Percentiles rank a stretch among this genome's conserved stretches.
Conservation (phyloP, 495 filamentous ascomycete species). For the Podospora australis region DNA sequence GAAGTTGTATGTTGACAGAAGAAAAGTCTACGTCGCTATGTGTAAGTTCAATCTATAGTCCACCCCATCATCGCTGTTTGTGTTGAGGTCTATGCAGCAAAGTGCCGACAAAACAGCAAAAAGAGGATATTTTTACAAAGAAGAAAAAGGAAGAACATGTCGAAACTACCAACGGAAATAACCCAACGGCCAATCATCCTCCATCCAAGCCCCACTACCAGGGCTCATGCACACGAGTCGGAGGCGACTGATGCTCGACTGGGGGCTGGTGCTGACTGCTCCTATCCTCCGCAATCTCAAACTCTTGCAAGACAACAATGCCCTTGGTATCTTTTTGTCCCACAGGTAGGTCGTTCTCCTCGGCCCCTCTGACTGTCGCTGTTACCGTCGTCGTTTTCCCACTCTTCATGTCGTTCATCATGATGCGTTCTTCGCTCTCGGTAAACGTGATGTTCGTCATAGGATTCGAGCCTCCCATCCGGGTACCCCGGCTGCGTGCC, state of each 20-base stretch:
- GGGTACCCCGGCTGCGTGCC: background rate
- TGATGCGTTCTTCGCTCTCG: slow-evolving; percentile 10
- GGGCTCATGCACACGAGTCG: background rate
- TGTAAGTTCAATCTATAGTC: too few relatives aligned
- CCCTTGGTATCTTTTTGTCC: background rate
- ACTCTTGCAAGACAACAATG: slow-evolving; percentile 11
- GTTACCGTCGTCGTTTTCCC: background rate
- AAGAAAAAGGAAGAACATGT: too few relatives aligned
- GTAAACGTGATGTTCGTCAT: slow-evolving; percentile 12
- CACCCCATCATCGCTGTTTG: too few relatives aligned
- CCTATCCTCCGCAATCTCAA: slow-evolving; percentile 7
- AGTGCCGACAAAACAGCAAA: too few relatives aligned
- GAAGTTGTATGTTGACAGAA: too few relatives aligned
- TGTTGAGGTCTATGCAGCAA: too few relatives aligned
- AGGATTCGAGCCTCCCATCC: slow-evolving; percentile 1
- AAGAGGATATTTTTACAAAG: too few relatives aligned
- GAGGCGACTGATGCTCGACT: background rate
- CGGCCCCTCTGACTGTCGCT: background rate
- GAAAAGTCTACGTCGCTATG: too few relatives aligned
- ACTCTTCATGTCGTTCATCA: slow-evolving; percentile 6
- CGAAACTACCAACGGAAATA: too few relatives aligned
- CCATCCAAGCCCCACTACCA: background rate
- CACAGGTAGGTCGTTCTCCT: background rate
- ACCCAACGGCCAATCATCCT: too few relatives aligned
- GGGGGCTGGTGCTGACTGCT: slow-evolving; percentile 5